Evolutionary conservation across 768 basidiomycete species (phyloP), one percentile per base, ranked within the genome.

Genomic region (Punctularia strigosozonata): DNA sequence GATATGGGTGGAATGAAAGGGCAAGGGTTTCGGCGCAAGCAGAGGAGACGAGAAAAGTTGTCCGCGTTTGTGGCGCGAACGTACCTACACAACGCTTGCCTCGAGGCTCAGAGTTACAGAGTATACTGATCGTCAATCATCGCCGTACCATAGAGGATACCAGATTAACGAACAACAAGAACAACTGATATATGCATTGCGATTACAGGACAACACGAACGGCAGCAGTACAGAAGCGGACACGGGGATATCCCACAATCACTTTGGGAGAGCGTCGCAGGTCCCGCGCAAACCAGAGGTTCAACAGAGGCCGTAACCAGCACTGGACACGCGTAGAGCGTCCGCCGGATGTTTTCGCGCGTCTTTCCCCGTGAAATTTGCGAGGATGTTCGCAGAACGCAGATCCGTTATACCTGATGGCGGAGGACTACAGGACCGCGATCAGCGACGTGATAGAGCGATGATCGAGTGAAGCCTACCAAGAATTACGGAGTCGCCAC

Each of bases 401-500:
- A 37, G 17, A 19, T 41, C 4, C 12, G n/a, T 25, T 46, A 53
- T 47, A 78, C 73, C 56, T 80, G 78, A 53, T 83, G 81, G 48
- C 84, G 81, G 44, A 86, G 65, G 51, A 87, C 84, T 86, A 40
- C 31, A 30, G 36, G 22, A 28, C 33, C 19, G 50, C 12, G 57
- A 60, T 72, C 28, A 65, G 46, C 22, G 55, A 52, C 55, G 49
- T 43, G 49, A 44, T 22, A 12, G 12, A 32, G 8, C 17, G 5
- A 24, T n/a, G 30, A 22, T 10, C 37, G 36, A 20, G 7, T 31
- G 26, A 20, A 21, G 71, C 84, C 69, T 50, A 97, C 94, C 85
- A 38, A 98, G 71, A 48, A 99, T 95, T 12, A 99, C 95, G 19
- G 94, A 98, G 60, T 98, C 94, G 18, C 95, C 95, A 33, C 92